Percentiles rank a stretch among this genome's conserved stretches.
Evolutionary conservation across 2,329 filamentous ascomycete genomes (phyloP).

Genomic region (Penicillium sp.): DNA sequence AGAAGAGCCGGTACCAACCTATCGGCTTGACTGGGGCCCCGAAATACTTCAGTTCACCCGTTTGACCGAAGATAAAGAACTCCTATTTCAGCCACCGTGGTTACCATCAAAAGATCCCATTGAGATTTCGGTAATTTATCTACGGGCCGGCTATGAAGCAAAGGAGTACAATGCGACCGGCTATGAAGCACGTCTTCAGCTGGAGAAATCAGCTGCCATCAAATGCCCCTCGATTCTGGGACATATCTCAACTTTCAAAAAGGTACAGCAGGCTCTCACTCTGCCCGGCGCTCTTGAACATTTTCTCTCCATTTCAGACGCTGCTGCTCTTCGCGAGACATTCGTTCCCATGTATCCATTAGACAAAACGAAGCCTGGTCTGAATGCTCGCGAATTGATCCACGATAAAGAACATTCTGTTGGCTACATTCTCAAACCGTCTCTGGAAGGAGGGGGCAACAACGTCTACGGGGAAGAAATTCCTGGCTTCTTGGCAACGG

Average conservation of each 20-base stretch:
- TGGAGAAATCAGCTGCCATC: slow-evolving; percentile 43
- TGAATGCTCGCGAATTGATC: slow-evolving; percentile 25
- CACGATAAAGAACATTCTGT: slow-evolving; percentile 19
- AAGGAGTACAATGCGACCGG: slow-evolving; percentile 39
- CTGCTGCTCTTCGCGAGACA: slow-evolving; percentile 28
- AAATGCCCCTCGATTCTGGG: slow-evolving; percentile 46
- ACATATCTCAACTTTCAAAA: slow-evolving; percentile 46
- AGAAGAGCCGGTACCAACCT: slow-evolving; percentile 32
- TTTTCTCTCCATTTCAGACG: slow-evolving; percentile 33
- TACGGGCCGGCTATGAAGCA: slow-evolving; percentile 44
- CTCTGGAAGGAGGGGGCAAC: slow-evolving; percentile 45
- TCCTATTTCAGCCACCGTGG: slow-evolving; percentile 38
- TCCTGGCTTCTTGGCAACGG: slow-evolving; percentile 29
- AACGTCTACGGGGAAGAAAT: slow-evolving; percentile 44
- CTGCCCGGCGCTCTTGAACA: slow-evolving; percentile 31
- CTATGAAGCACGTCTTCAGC: slow-evolving; percentile 28
- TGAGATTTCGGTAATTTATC: slow-evolving; percentile 46
- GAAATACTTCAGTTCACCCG: slow-evolving; percentile 31
- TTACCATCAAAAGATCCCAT: slow-evolving; percentile 14
- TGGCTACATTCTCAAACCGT: slow-evolving; percentile 45
- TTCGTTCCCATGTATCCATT: slow-evolving; percentile 41
- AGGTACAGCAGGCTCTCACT: slow-evolving; percentile 43
- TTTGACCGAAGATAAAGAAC: slow-evolving; percentile 29
- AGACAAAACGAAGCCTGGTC: slow-evolving; percentile 31
- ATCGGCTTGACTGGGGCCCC: slow-evolving; percentile 37